Percentiles rank a stretch among this genome's conserved stretches.
phyloP scores from a whole-genome alignment of 2,329 filamentous ascomycete genomes.

The Teratosphaeria nubilosa region DNA sequence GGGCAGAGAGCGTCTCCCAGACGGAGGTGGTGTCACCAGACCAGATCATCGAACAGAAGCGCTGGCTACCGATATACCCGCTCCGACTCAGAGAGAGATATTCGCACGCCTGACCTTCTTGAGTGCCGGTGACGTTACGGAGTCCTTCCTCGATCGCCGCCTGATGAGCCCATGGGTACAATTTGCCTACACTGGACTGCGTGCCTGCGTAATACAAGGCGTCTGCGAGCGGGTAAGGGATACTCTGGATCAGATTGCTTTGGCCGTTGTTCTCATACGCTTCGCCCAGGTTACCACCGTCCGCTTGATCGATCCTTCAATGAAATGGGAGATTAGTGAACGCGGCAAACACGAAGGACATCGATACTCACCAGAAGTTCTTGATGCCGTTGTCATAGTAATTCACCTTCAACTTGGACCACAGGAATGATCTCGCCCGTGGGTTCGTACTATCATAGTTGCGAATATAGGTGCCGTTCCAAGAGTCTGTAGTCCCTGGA shows the following conservation, averaged over 20 bases:
- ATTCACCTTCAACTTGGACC: conserved; percentile 19
- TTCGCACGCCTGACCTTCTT: conserved; percentile 18
- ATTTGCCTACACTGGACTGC: conserved; percentile 19
- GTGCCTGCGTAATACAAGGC: conserved; percentile 23
- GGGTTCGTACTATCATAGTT: conserved; percentile 26
- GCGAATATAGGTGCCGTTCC: conserved; percentile 24
- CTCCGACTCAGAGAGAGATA: conserved; percentile 19
- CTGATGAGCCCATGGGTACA: conserved; percentile 25
- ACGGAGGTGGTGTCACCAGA: conserved; percentile 21
- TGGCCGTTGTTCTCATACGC: conserved; percentile 30
- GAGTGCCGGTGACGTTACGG: conserved; percentile 18
- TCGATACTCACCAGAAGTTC: conserved; percentile 17
- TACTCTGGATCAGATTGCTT: conserved; percentile 17
- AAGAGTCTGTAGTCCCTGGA: conserved; percentile 20
- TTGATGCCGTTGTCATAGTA: conserved; percentile 25
- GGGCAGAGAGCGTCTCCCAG: conserved; percentile 21
- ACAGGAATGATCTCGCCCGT: conserved; percentile 20
- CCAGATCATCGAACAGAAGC: conserved; percentile 26
- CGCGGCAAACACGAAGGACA: background rate
- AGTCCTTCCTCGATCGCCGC: conserved; percentile 22
- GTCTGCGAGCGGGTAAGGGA: conserved; percentile 23
- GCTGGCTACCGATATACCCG: conserved; percentile 23
- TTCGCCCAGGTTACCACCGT: conserved; percentile 28
- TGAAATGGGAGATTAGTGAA: background rate
- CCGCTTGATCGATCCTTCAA: conserved; percentile 20